These are phyloP conservation scores for Paraphoma sp. DNA, from an alignment of 2,329 filamentous ascomycete genomes.

Conservation along the genomic window DNA sequence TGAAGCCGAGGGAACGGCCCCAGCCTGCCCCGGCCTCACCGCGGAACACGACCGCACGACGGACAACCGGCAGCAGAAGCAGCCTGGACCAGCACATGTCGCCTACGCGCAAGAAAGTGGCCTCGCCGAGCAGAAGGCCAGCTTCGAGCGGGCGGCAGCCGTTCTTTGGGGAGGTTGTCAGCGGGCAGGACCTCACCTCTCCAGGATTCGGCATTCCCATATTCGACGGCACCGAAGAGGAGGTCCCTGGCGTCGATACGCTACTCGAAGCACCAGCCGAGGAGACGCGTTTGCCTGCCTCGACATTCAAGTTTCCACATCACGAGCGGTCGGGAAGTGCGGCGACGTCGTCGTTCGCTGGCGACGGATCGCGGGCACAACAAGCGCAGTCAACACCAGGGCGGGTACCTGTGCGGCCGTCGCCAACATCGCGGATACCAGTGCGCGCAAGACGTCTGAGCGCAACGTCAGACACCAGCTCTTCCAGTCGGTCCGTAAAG, in stretches of 20 bases:
- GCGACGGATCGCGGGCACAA: slow-evolving; percentile 14
- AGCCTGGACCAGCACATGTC: slow-evolving; percentile 34
- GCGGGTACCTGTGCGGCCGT: slow-evolving; percentile 23
- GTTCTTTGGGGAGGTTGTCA: slow-evolving; percentile 47
- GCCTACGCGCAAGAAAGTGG: slow-evolving; percentile 30
- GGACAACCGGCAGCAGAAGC: slow-evolving; percentile 32
- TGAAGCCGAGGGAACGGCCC: slow-evolving; percentile 44
- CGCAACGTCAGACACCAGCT: slow-evolving; percentile 43
- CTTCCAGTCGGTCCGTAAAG: slow-evolving; percentile 42
- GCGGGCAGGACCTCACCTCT: slow-evolving; percentile 34
- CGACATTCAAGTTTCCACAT: slow-evolving; percentile 20
- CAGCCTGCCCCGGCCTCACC: slow-evolving; percentile 42
- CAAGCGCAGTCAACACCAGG: slow-evolving; percentile 1
- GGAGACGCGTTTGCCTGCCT: slow-evolving; percentile 18
- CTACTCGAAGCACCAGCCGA: slow-evolving; percentile 11
- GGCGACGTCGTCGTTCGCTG: slow-evolving; percentile 19
- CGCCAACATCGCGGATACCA: slow-evolving; percentile 44
- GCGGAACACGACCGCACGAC: slow-evolving; percentile 24
- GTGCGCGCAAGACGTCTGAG: slow-evolving; percentile 40
- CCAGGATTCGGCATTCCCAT: slow-evolving; percentile 45
- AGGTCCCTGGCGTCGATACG: slow-evolving; percentile 13
- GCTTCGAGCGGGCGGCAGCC: slow-evolving; percentile 35
- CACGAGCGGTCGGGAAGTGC: slow-evolving; percentile 29
- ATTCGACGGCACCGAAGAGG: slow-evolving; percentile 22
- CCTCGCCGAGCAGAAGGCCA: slow-evolving; percentile 31